phyloP scores from a whole-genome alignment of 495 filamentous ascomycete species.

The Xylaria bambusicola region DNA sequence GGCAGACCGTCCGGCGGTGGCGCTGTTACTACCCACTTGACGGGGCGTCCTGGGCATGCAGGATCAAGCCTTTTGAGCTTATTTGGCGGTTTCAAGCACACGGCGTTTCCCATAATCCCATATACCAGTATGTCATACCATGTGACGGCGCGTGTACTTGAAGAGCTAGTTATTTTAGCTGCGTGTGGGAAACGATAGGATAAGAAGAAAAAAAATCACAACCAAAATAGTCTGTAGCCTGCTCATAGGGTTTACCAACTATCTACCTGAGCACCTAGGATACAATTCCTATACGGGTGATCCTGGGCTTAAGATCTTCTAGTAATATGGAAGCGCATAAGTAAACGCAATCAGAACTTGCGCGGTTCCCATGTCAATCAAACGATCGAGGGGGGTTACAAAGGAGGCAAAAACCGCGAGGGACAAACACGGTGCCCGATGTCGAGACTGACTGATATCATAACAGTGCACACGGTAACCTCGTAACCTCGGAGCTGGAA shows the following conservation, averaged over 20 bases:
- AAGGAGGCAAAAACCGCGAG: constrained; percentile 12
- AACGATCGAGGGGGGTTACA: constrained; percentile 4
- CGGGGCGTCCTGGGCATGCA: constrained; percentile 3
- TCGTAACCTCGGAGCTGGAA: not conserved
- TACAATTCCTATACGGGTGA: not conserved
- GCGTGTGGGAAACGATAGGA: not conserved
- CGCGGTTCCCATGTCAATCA: constrained; percentile 21
- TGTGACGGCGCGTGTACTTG: not conserved
- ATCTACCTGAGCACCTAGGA: not conserved
- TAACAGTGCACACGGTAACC: not conserved
- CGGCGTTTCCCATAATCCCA: not conserved
- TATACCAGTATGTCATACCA: not conserved
- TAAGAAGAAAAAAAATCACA: not conserved
- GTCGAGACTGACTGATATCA: constrained; percentile 10
- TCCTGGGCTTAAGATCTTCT: constrained; percentile 5
- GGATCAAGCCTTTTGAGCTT: constrained; percentile 13
- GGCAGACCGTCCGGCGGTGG: constrained; percentile 1
- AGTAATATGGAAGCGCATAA: constrained; percentile 2
- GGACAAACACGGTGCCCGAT: not conserved
- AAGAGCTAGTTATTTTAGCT: constrained; percentile 4
- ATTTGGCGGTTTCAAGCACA: constrained; percentile 10
- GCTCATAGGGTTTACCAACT: too few relatives aligned
- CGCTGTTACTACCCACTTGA: constrained; percentile 2
- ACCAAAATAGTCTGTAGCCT: not conserved
- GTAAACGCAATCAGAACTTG: not conserved